Percentiles rank a stretch among this genome's conserved stretches.
Conservation (phyloP, 306 rosid species). For the Trifolium subterraneum region DNA sequence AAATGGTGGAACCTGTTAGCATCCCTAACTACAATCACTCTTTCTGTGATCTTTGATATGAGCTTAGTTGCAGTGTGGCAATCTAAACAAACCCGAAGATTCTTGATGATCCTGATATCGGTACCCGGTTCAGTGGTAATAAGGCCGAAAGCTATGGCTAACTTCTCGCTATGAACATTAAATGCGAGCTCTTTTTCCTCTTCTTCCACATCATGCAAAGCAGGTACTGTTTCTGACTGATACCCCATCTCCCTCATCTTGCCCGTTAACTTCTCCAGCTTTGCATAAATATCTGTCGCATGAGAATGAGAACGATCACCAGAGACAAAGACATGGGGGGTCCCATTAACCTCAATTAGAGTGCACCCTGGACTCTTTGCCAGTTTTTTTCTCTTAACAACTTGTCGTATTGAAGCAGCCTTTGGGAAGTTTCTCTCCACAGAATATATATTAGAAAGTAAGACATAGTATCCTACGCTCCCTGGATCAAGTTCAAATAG, state of each 20-base stretch:
- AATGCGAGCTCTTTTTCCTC: conserved; percentile 94
- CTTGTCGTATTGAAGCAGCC: conserved; percentile 87
- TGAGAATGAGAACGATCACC: conserved; percentile 86
- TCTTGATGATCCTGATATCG: conserved; percentile 89
- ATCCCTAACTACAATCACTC: conserved; percentile 90
- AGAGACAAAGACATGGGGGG: conserved; percentile 71
- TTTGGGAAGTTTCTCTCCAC: conserved; percentile 80
- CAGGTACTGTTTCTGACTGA: conserved; percentile 69
- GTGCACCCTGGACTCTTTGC: conserved; percentile 92
- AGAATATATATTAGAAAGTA: conserved; percentile 86
- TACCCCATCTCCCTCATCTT: conserved; percentile 89
- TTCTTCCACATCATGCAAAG: conserved; percentile 96
- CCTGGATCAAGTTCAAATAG: conserved; percentile 80
- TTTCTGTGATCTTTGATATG: conserved; percentile 83
- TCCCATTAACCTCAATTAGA: conserved; percentile 78
- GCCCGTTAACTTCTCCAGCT: conserved; percentile 78
- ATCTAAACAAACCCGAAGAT: conserved; percentile 94
- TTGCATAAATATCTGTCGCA: conserved; percentile 72
- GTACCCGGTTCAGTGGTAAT: conserved; percentile 79
- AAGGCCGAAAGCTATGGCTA: conserved; percentile 92
- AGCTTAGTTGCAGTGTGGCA: conserved; percentile 89
- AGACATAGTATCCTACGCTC: conserved; percentile 80
- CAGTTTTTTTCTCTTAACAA: conserved; percentile 73
- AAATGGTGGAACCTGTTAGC: conserved; percentile 97
- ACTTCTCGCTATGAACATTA: conserved; percentile 89